These are phyloP conservation scores for Lipomyces chichibuensis DNA, from an alignment of 805 yeast species.

Conservation along the genomic window DNA sequence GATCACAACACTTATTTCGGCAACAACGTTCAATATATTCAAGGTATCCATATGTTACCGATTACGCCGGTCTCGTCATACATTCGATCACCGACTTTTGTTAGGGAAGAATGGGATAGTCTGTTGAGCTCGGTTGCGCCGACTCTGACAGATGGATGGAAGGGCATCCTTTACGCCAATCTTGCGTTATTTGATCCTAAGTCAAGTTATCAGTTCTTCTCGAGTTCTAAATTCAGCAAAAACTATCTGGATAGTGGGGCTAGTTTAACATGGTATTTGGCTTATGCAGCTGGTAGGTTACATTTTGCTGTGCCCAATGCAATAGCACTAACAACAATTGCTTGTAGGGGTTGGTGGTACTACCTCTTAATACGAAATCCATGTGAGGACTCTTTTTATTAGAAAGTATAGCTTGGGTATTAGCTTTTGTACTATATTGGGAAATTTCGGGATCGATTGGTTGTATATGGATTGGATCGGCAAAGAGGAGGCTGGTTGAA, in stretches of 20 bases:
- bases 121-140: conserved; percentile 50
- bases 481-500: too few relatives aligned
- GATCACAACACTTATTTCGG: conserved; percentile 78
- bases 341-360: conserved; percentile 20
- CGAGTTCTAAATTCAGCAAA: conserved; percentile 56
- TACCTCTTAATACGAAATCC: not conserved
- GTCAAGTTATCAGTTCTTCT: conserved; percentile 63
- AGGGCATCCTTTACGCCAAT: conserved; percentile 70
- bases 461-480: too few relatives aligned
- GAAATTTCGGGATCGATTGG: not conserved
- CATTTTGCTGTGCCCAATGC: not conserved
- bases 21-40: conserved; percentile 60
- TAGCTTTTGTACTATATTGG: not conserved
- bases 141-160: conserved; percentile 58
- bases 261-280: conserved; percentile 82
- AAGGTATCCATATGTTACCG: conserved; percentile 81
- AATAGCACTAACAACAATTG: not conserved
- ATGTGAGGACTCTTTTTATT: not conserved
- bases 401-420: not conserved
- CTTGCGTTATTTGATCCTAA: conserved; percentile 73
- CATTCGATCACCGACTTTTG: conserved; percentile 57
- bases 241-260: conserved; percentile 77
- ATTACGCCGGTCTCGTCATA: conserved; percentile 63
- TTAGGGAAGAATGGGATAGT: conserved; percentile 61
- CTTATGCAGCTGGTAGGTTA: conserved; percentile 56